Conservation (phyloP, 2,329 filamentous ascomycete genomes). For the Stachybotrys chlorohalonatus region DNA sequence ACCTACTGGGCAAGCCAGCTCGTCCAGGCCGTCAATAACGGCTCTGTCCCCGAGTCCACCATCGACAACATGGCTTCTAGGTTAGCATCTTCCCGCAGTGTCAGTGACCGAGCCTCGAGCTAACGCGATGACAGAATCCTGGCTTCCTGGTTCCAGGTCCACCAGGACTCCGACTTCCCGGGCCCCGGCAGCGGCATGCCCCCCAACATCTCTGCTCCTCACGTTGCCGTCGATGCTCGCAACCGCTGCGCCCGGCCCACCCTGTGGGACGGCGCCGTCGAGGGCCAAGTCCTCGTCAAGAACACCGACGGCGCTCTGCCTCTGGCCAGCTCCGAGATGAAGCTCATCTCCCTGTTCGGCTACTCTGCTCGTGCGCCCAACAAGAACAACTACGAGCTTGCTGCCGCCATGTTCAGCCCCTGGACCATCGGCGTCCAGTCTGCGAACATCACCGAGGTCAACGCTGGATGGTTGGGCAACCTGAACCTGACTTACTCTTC, state of each 20-base stretch:
- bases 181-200: slow-evolving; percentile 39
- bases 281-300: slow-evolving; percentile 68
- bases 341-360: slow-evolving; percentile 51
- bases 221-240: slow-evolving; percentile 38
- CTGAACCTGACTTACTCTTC: slow-evolving; percentile 40
- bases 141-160: slow-evolving; percentile 48
- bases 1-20: slow-evolving; percentile 55
- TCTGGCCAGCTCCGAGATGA: slow-evolving; percentile 32
- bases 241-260: slow-evolving; percentile 32
- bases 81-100: slow-evolving; percentile 5
- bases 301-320: slow-evolving; percentile 57
- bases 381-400: slow-evolving; percentile 37
- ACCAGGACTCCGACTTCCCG: slow-evolving; percentile 38
- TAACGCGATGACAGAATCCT: slow-evolving; percentile 44
- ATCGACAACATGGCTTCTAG: slow-evolving; percentile 74
- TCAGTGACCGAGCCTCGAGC: background rate
- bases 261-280: slow-evolving; percentile 42
- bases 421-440: background rate
- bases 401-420: slow-evolving; percentile 17
- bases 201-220: slow-evolving; percentile 48
- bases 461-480: slow-evolving; percentile 9
- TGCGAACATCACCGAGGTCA: slow-evolving; percentile 1
- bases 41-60: slow-evolving; percentile 60
- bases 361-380: slow-evolving; percentile 49
- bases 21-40: slow-evolving; percentile 66